Conservation (phyloP, 1,284 basidiomycete species). For the Neolentinus lepideus region DNA sequence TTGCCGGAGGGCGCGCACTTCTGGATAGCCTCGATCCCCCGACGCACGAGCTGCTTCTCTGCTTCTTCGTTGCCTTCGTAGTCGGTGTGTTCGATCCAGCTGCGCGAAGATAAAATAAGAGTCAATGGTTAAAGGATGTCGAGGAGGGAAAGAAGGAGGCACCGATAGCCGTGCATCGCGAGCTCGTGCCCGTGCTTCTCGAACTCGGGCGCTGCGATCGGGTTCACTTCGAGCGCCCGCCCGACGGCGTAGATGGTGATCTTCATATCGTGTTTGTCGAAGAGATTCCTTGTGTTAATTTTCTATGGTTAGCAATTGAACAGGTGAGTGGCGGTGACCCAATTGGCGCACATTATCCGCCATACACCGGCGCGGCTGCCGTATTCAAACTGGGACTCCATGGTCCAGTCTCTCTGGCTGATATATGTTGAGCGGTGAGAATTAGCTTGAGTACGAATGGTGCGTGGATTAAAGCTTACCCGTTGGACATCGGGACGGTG, state of each 20-base stretch:
- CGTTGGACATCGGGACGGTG: neutral
- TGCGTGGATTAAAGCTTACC: neutral
- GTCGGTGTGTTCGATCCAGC: slow-evolving; percentile 14
- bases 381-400: slow-evolving; percentile 25
- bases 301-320: neutral
- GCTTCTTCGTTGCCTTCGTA: slow-evolving; percentile 15
- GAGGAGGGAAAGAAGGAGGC: too few relatives aligned
- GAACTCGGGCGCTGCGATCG: slow-evolving; percentile 20
- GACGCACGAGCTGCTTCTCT: slow-evolving; percentile 18
- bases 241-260: slow-evolving; percentile 27
- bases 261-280: slow-evolving; percentile 19
- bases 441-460: neutral
- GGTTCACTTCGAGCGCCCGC: slow-evolving; percentile 25
- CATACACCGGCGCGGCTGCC: slow-evolving; percentile 29
- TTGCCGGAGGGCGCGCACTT: slow-evolving; percentile 14
- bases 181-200: slow-evolving; percentile 25
- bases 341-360: slow-evolving; percentile 11
- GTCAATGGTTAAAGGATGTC: too few relatives aligned
- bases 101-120: too few relatives aligned
- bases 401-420: neutral
- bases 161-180: slow-evolving; percentile 23
- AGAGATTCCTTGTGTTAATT: slow-evolving; percentile 12
- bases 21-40: slow-evolving; percentile 18
- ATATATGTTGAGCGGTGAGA: neutral
- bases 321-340: slow-evolving; percentile 12